These are phyloP conservation scores for Debaryomyces castellii DNA, from an alignment of 805 yeast species.

Conservation along the genomic window DNA sequence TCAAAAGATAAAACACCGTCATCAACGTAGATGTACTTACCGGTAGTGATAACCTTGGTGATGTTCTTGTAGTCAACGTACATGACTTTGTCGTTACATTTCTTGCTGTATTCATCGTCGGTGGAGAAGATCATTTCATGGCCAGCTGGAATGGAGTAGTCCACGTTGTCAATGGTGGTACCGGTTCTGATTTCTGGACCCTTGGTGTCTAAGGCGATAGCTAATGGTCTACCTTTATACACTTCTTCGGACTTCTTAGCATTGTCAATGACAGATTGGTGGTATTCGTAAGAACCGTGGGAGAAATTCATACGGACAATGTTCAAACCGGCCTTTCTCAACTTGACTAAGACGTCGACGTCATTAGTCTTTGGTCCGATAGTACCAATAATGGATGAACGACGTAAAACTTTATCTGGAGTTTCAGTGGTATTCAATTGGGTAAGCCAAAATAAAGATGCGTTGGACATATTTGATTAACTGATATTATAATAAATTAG, in stretches of 20 bases:
- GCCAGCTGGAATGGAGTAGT: slow-evolving; percentile 78
- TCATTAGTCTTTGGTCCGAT: slow-evolving; percentile 98
- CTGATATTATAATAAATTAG: neutral
- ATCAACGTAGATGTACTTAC: slow-evolving; percentile 91
- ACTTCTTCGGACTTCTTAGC: slow-evolving; percentile 90
- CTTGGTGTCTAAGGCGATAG: slow-evolving; percentile 97
- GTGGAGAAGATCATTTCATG: slow-evolving; percentile 95
- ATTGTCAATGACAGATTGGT: slow-evolving; percentile 94
- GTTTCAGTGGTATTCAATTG: slow-evolving; percentile 68
- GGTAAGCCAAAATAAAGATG: slow-evolving; percentile 77
- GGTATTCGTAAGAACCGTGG: slow-evolving; percentile 97
- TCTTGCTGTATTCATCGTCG: slow-evolving; percentile 71
- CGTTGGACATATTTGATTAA: slow-evolving; percentile 32
- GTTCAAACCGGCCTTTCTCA: slow-evolving; percentile 97
- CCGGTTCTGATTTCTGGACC: slow-evolving; percentile 99
- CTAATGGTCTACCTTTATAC: slow-evolving; percentile 94
- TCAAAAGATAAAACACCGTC: slow-evolving; percentile 97
- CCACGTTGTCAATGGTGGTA: slow-evolving; percentile 76
- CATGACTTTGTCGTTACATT: slow-evolving; percentile 79
- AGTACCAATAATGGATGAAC: slow-evolving; percentile 97
- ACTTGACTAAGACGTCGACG: slow-evolving; percentile 77
- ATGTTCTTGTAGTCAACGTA: slow-evolving; percentile 94
- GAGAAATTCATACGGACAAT: slow-evolving; percentile 99
- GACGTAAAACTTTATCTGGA: slow-evolving; percentile 80
- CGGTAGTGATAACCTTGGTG: slow-evolving; percentile 85